Conservation (phyloP, 768 basidiomycete species). For the Hydnomerulius pinastri region DNA sequence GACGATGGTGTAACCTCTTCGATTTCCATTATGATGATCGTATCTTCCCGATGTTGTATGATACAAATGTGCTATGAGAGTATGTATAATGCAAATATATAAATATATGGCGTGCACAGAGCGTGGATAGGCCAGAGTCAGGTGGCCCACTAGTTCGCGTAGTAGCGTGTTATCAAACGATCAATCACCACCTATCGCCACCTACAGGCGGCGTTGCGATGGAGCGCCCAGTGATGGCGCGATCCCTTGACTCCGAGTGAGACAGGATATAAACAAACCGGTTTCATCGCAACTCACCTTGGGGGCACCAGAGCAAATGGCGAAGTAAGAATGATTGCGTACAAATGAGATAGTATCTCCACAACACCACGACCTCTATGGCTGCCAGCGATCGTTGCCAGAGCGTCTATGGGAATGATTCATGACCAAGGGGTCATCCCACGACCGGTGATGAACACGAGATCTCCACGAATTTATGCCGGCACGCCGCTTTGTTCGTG, state of each 20-base stretch:
- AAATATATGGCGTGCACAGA: constrained; percentile 22
- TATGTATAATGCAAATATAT: constrained; percentile 29
- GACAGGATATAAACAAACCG: not conserved
- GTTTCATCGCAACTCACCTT: not conserved
- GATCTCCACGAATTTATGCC: constrained; percentile 19
- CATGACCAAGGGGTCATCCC: constrained; percentile 2
- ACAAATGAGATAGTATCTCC: not conserved
- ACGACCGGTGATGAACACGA: constrained; percentile 12
- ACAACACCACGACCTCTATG: constrained; percentile 2
- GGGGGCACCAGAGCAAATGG: not conserved
- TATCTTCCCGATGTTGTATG: constrained; percentile 21
- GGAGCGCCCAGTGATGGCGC: constrained; percentile 9
- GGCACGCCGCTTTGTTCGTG: constrained; percentile 28
- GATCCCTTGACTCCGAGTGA: constrained; percentile 3
- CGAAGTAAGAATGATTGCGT: not conserved
- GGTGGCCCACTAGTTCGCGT: not conserved
- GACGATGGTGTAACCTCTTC: no score
- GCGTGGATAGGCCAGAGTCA: not conserved
- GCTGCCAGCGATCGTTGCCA: constrained; percentile 19
- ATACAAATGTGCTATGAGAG: constrained; percentile 25
- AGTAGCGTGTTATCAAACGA: not conserved
- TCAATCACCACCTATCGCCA: not conserved
- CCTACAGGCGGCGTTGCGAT: constrained; percentile 4
- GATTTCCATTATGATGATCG: not conserved
- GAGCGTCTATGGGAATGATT: constrained; percentile 12